Evolutionary conservation across 768 basidiomycete genomes (phyloP).

Genomic region (Phylloporus rhodoxanthus): DNA sequence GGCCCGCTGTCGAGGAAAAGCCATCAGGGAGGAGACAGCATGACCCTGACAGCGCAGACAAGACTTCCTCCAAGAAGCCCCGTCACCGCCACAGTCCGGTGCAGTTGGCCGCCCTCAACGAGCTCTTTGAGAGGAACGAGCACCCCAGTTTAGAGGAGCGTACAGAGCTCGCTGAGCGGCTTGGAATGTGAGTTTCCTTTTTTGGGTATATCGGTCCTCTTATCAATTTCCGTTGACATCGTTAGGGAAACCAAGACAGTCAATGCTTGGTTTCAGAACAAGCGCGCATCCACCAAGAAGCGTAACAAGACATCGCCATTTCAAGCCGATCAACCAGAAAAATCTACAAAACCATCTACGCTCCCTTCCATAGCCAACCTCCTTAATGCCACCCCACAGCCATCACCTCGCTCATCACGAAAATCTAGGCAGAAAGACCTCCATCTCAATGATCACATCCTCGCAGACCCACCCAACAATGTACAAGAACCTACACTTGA

Average conservation of each 20-base stretch:
- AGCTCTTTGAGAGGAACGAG: slow-evolving; percentile 70
- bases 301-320: slow-evolving; percentile 39
- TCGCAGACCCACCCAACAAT: slow-evolving; percentile 14
- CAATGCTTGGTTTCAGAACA: slow-evolving; percentile 85
- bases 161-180: slow-evolving; percentile 58
- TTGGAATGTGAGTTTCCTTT: slow-evolving; percentile 62
- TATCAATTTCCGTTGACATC: slow-evolving; percentile 15
- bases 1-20: slow-evolving; percentile 20
- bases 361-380: slow-evolving; percentile 37
- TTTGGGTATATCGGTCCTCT: slow-evolving; percentile 21
- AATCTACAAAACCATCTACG: slow-evolving; percentile 27
- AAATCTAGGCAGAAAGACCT: slow-evolving; percentile 30
- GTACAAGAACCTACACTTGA: slow-evolving; percentile 23
- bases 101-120: slow-evolving; percentile 72
- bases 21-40: slow-evolving; percentile 16
- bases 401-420: slow-evolving; percentile 24
- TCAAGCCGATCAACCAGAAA: slow-evolving; percentile 23
- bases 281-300: slow-evolving; percentile 79
- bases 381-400: slow-evolving; percentile 32
- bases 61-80: slow-evolving; percentile 53
- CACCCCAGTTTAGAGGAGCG: slow-evolving; percentile 69
- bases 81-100: slow-evolving; percentile 68
- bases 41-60: slow-evolving; percentile 23
- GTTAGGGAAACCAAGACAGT: slow-evolving; percentile 78
- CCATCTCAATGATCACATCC: slow-evolving; percentile 25